Evolutionary conservation across 2,329 filamentous ascomycete species (phyloP), one percentile per base, ranked within the genome.

Genomic region (Aspergillus felis): DNA sequence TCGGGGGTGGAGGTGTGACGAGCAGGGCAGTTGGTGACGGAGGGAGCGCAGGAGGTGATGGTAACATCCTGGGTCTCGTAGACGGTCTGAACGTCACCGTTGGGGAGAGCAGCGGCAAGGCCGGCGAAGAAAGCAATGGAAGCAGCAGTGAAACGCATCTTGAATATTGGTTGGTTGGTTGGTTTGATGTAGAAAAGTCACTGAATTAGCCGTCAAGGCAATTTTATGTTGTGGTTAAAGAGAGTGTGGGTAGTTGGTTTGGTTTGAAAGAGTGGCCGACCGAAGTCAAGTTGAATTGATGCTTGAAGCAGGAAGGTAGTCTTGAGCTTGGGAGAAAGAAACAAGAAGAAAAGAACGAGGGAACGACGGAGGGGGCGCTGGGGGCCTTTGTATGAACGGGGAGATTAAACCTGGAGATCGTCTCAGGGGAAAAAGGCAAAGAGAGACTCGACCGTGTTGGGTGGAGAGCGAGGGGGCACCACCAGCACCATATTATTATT

Each of bases 41-140:
- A 79, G 51, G 84, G 77, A 57, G 75, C 80, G 80, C 84, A 87
- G 54, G 82, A 84, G 74, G 82, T 87, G 81, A 87, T 77, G 75
- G 84, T 87, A 65, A 83, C 77, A 70, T 81, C 78, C 70, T 84
- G 79, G 64, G 82, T 85, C 70, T 77, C 75, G 81, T 82, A 84
- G 76, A 85, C 76, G 68, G 82, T 80, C 64, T 70, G 56, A 59
- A 72, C 65, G 55, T 66, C 68, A 57, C 66, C 69, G 59, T 68
- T 65, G 61, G 71, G 72, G 57, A 71, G 57, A 60, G 74, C 74
- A 65, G 70, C 68, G 56, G 70, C 73, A 61, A 76, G 69, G 67
- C 73, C 71, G 61, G 73, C 74, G 68, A 76, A 74, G 65, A 77
- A 64, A 61, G 74, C 75, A 65, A 76, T 61, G 62, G 74, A 67